Evolutionary conservation across 2,329 filamentous ascomycete genomes (phyloP), one percentile per base, ranked within the genome.

Genomic region (Emmonsiellopsis sp.): DNA sequence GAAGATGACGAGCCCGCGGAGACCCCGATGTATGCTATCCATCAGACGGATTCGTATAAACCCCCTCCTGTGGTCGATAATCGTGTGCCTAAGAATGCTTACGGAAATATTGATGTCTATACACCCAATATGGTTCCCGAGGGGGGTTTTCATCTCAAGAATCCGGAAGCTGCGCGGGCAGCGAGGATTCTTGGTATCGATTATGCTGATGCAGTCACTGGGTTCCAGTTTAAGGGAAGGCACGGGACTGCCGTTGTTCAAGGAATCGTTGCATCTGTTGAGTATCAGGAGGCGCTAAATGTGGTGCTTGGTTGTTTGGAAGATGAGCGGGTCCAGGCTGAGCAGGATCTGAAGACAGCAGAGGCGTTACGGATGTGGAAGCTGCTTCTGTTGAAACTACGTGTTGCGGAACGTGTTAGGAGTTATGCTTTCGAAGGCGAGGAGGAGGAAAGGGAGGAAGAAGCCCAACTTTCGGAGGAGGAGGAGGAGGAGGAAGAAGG

Each of bases 131-230:
- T 85, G 82, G 74, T 84, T 6, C 82, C 82, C 2, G 63, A 72
- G 11, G 82, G 82, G 3, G 82, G 74, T n/a, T 68, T 72, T 11
- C 81, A 85, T 58, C 70, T 85, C 32, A 72, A 71, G 49, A 74
- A 80, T 56, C 68, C 74, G 11, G 73, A 85, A 49, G 85, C 87
- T 1, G 75, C 80, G 1, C 80, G 80, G 49, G 92, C 92, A 1
- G 89, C 90, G 0, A 82, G 80, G 53, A 71, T 91, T 1, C 69
- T 96, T 1, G 84, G 84, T 0, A 78, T 97, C 14, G 90, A 97
- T 69, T 95, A 87, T 66, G 88, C 88, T 2, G 88, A 92, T 34
- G 93, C 93, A 0, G 82, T 98, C 5, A 93, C 86, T 0, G 92
- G 92, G 0, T 98, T 97, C 63, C 78, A 85, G 39, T 98, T 97